These are phyloP conservation scores for Xanthoconium stramineum DNA, from an alignment of 768 basidiomycete genomes.

Conservation along the genomic window DNA sequence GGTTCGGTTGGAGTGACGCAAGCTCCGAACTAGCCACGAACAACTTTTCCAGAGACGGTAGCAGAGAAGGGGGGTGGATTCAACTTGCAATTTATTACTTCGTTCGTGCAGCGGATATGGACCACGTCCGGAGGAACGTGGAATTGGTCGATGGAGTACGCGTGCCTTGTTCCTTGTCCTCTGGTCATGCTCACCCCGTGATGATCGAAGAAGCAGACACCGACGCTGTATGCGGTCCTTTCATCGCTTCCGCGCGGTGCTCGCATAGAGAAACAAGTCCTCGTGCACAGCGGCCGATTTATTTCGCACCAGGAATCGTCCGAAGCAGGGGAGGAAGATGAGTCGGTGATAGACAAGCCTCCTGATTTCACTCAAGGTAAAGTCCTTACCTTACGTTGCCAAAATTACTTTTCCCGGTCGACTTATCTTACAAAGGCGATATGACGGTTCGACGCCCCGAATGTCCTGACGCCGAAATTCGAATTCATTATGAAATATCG, in stretches of 20 bases:
- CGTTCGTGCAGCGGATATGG: slow-evolving; percentile 36
- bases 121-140: slow-evolving; percentile 41
- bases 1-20: slow-evolving; percentile 22
- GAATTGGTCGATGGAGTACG: slow-evolving; percentile 22
- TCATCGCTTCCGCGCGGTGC: slow-evolving; percentile 70
- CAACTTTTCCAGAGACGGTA: slow-evolving; percentile 30
- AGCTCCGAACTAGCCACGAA: slow-evolving; percentile 23
- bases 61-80: slow-evolving; percentile 41
- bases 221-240: slow-evolving; percentile 59
- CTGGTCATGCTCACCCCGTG: neutral
- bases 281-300: slow-evolving; percentile 66
- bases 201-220: slow-evolving; percentile 19
- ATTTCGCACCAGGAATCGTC: slow-evolving; percentile 26
- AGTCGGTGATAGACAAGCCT: slow-evolving; percentile 28
- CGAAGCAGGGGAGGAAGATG: slow-evolving; percentile 32
- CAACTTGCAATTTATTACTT: slow-evolving; percentile 78
- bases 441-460: slow-evolving; percentile 7
- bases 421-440: slow-evolving; percentile 8
- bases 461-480: slow-evolving; percentile 3
- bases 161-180: neutral
- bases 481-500: slow-evolving; percentile 49
- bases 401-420: neutral
- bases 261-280: slow-evolving; percentile 70
- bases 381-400: neutral
- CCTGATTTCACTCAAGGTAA: slow-evolving; percentile 45